Conservation (phyloP, 2,329 filamentous ascomycete species). For the Cryphonectria radicalis region DNA sequence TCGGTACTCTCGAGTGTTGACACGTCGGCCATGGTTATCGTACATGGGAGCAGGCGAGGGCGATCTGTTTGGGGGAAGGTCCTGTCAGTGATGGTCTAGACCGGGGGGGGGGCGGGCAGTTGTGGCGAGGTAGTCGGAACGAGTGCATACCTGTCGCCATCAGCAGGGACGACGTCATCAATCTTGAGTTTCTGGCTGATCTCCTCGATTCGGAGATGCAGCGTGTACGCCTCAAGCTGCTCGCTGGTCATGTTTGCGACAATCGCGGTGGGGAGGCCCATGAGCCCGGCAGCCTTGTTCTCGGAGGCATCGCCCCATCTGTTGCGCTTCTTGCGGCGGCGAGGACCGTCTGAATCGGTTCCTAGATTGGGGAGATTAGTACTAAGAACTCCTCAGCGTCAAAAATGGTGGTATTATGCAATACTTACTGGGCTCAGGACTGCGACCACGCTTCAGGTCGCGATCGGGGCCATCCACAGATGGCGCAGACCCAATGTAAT, state of each 20-base stretch:
- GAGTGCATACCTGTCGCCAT: constrained; percentile 85
- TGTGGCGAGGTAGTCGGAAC: background rate
- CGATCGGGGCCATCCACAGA: constrained; percentile 41
- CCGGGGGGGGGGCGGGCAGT: constrained; percentile 3
- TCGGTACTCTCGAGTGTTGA: constrained; percentile 98
- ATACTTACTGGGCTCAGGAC: constrained; percentile 78
- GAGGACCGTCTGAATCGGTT: constrained; percentile 72
- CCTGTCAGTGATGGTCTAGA: constrained; percentile 29
- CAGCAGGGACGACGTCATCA: constrained; percentile 96
- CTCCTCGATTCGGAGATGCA: constrained; percentile 97
- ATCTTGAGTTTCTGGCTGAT: constrained; percentile 99
- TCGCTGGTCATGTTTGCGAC: constrained; percentile 98
- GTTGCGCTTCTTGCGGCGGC: constrained; percentile 96
- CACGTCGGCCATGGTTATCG: constrained; percentile 98
- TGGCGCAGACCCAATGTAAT: constrained; percentile 27
- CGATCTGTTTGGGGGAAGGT: constrained; percentile 63
- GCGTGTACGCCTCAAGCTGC: constrained; percentile 94
- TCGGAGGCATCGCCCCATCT: constrained; percentile 97
- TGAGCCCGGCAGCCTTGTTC: constrained; percentile 97
- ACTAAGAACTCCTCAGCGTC: background rate
- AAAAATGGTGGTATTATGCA: background rate
- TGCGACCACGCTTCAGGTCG: constrained; percentile 85
- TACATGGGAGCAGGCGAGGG: constrained; percentile 96
- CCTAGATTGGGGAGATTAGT: constrained; percentile 42
- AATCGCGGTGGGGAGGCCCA: constrained; percentile 96